Evolutionary conservation across 257 asterid species (phyloP).

Genomic region (Coffea eugenioides): DNA sequence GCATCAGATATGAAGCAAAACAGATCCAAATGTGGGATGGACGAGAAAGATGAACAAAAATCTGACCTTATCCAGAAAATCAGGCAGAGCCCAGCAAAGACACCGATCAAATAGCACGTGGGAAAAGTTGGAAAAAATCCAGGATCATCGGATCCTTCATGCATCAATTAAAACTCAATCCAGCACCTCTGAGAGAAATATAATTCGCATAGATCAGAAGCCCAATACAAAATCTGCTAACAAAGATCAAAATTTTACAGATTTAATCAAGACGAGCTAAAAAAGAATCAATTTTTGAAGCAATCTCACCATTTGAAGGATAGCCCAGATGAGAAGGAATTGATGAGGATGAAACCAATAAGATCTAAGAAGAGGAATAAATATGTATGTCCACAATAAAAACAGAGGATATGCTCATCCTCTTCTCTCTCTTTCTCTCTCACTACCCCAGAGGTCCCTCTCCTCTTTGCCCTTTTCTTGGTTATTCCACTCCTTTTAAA

Average conservation of each 20-base stretch:
- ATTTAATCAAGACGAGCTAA: slow-evolving; percentile 11
- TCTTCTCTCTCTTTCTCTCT: slow-evolving; percentile 42
- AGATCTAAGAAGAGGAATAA: slow-evolving; percentile 72
- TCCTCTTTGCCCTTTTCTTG: slow-evolving; percentile 40
- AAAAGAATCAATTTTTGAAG: slow-evolving; percentile 12
- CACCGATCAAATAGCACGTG: slow-evolving; percentile 53
- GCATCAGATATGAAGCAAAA: slow-evolving; percentile 30
- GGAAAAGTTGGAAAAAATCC: slow-evolving; percentile 49
- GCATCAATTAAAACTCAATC: slow-evolving; percentile 54
- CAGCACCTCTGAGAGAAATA: slow-evolving; percentile 32
- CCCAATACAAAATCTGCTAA: slow-evolving; percentile 17
- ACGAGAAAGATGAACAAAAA: slow-evolving; percentile 17
- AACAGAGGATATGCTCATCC: slow-evolving; percentile 68
- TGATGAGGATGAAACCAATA: slow-evolving; percentile 40
- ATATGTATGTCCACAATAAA: slow-evolving; percentile 37
- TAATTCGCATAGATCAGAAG: slow-evolving; percentile 55
- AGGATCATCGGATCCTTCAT: slow-evolving; percentile 66
- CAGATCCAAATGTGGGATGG: slow-evolving; percentile 44
- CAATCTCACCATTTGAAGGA: slow-evolving; percentile 40
- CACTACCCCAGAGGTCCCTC: slow-evolving; percentile 48
- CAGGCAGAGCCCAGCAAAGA: slow-evolving; percentile 58
- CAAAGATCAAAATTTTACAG: slow-evolving; percentile 13
- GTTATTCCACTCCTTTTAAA: slow-evolving; percentile 57
- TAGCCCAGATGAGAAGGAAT: slow-evolving; percentile 31
- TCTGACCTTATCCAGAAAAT: slow-evolving; percentile 66